Evolutionary conservation across 208 protist genomes (phyloP).

Genomic region (Eutreptiella sp.): DNA sequence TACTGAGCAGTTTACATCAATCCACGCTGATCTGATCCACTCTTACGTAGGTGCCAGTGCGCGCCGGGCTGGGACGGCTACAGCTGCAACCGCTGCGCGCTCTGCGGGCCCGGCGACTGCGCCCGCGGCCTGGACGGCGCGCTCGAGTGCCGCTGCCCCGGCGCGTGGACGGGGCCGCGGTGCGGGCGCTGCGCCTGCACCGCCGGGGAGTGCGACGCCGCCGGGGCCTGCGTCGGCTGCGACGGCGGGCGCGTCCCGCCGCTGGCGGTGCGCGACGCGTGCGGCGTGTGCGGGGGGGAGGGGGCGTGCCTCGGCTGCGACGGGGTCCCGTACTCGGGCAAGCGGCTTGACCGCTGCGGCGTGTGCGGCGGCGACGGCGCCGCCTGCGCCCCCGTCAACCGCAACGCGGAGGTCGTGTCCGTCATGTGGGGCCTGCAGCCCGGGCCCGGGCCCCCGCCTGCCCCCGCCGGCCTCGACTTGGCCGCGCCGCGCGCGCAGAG

Average conservation of each 20-base stretch:
- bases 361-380: slow-evolving; percentile 42
- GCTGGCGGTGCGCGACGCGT: neutral
- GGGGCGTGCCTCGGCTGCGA: slow-evolving; percentile 35
- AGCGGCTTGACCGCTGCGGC: slow-evolving; percentile 38
- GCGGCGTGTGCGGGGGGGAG: neutral
- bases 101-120: slow-evolving; percentile 2
- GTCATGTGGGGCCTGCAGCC: slow-evolving; percentile 8
- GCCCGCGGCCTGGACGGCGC: neutral
- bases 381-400: neutral
- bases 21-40: no score
- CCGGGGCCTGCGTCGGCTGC: neutral
- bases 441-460: no score
- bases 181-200: neutral
- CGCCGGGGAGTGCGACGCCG: neutral
- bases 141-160: neutral
- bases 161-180: neutral
- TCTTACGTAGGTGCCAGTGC: no score
- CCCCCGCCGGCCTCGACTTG: no score
- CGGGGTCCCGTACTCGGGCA: slow-evolving; percentile 25
- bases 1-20: no score
- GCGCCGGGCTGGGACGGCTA: no score
- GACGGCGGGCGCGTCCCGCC: slow-evolving; percentile 3
- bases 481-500: no score
- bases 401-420: slow-evolving; percentile 3
- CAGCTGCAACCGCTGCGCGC: neutral